phyloP scores from a whole-genome alignment of 208 protist species.

The Ichthyophonus hoferi region DNA sequence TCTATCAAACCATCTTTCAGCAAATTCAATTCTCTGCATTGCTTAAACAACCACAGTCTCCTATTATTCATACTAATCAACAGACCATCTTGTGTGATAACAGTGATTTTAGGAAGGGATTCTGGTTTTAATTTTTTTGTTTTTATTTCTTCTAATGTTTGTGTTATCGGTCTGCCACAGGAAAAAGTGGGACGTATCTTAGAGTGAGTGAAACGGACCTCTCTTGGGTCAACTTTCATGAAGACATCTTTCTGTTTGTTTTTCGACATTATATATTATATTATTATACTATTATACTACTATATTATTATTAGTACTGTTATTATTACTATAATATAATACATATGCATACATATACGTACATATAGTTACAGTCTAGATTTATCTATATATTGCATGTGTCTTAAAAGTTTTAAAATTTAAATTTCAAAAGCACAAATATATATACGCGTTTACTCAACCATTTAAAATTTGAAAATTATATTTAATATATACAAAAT shows the following conservation, averaged over 20 bases:
- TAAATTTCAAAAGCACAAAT: too few species aligned
- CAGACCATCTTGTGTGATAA: not conserved
- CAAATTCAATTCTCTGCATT: not conserved
- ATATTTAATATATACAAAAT: too few species aligned
- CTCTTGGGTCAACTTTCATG: not conserved
- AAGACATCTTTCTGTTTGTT: not conserved
- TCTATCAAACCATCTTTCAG: not conserved
- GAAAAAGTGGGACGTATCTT: constrained; percentile 30
- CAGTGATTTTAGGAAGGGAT: constrained; percentile 16
- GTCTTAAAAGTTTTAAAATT: too few species aligned
- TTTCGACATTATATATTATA: not conserved
- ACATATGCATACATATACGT: too few species aligned
- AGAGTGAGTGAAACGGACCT: constrained; percentile 12
- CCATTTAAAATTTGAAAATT: too few species aligned
- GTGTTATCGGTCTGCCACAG: not conserved
- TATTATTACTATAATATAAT: too few species aligned
- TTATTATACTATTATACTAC: too few species aligned
- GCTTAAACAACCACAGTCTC: not conserved
- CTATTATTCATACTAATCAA: constrained; percentile 18
- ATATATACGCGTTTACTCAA: too few species aligned
- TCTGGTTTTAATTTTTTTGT: not conserved
- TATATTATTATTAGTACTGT: too few species aligned
- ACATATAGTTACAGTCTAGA: too few species aligned
- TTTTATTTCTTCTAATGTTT: constrained; percentile 3
- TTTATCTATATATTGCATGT: too few species aligned